A percentile compares a stretch with the other conserved stretches of the same genome.
These are phyloP conservation scores for Hygrocybe coccinea DNA, from an alignment of 768 basidiomycete species.

Conservation along the genomic window DNA sequence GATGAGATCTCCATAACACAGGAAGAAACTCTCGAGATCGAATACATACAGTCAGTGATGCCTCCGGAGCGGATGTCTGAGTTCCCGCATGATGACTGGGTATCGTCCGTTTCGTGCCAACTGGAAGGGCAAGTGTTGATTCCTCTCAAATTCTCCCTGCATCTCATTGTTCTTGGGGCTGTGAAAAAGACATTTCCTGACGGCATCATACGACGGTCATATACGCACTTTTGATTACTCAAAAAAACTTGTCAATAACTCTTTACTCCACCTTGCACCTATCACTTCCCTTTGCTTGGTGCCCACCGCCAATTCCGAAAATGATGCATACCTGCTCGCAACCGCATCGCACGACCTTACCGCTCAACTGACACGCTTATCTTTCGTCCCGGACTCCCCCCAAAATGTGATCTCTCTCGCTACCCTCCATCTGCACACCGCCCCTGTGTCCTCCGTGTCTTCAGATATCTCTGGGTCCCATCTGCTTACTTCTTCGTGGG, in stretches of 20 bases:
- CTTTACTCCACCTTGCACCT: constrained; percentile 56
- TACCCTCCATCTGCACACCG: constrained; percentile 78
- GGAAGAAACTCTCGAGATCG: constrained; percentile 89
- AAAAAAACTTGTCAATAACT: constrained; percentile 48
- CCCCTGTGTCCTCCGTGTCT: constrained; percentile 68
- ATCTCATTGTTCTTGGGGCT: constrained; percentile 8
- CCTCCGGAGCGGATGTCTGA: constrained; percentile 79
- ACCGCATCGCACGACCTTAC: constrained; percentile 79
- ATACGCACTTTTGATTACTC: constrained; percentile 72
- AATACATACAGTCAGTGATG: constrained; percentile 86
- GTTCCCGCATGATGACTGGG: constrained; percentile 90
- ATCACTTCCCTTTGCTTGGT: constrained; percentile 62
- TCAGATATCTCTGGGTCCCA: constrained; percentile 51
- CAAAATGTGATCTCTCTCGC: constrained; percentile 42
- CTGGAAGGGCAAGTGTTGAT: constrained; percentile 44
- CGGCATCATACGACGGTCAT: constrained; percentile 76
- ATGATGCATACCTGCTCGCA: constrained; percentile 44
- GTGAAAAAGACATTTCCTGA: constrained; percentile 58
- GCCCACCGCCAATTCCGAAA: constrained; percentile 28
- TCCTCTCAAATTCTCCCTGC: neutral
- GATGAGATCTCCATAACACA: constrained; percentile 23
- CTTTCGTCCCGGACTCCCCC: constrained; percentile 22
- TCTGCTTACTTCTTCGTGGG: constrained; percentile 84
- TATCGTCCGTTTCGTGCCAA: constrained; percentile 69
- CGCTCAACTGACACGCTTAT: constrained; percentile 49